These are phyloP conservation scores for Mycosphaerella arachidis DNA, from an alignment of 2,329 filamentous ascomycete species.

Conservation along the genomic window DNA sequence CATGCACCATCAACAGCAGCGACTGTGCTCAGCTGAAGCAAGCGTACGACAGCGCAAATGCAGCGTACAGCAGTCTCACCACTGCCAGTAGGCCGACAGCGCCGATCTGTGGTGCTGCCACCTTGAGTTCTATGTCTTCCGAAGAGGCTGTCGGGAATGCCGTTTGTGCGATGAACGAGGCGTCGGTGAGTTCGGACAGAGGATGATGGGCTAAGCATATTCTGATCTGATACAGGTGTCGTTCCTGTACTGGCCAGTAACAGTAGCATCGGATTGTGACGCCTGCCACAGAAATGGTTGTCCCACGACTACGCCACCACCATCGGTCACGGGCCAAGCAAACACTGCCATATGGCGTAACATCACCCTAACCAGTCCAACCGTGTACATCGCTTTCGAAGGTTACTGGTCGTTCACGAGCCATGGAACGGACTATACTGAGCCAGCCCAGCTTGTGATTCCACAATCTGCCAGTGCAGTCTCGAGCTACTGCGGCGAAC, in stretches of 20 bases:
- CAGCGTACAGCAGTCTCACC: neutral
- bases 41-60: neutral
- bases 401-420: slow-evolving; percentile 17
- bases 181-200: slow-evolving; percentile 4
- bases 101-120: slow-evolving; percentile 13
- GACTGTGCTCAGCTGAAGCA: slow-evolving; percentile 12
- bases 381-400: slow-evolving; percentile 21
- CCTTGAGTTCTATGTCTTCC: neutral
- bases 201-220: too few relatives aligned
- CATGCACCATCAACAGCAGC: slow-evolving; percentile 17
- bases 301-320: slow-evolving; percentile 13
- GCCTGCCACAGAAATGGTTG: slow-evolving; percentile 11
- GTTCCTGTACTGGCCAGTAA: slow-evolving; percentile 21
- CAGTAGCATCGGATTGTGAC: slow-evolving; percentile 5
- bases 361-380: slow-evolving; percentile 22
- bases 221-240: neutral
- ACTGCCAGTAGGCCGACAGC: neutral
- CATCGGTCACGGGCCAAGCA: slow-evolving; percentile 16
- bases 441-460: slow-evolving; percentile 13
- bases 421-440: slow-evolving; percentile 4
- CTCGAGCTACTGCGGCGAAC: slow-evolving; percentile 17
- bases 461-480: slow-evolving; percentile 15
- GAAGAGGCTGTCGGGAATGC: neutral
- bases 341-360: slow-evolving; percentile 18
- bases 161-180: slow-evolving; percentile 13